Evolutionary conservation across 495 filamentous ascomycete species (phyloP).

Genomic region (Elasticomyces elasticus): DNA sequence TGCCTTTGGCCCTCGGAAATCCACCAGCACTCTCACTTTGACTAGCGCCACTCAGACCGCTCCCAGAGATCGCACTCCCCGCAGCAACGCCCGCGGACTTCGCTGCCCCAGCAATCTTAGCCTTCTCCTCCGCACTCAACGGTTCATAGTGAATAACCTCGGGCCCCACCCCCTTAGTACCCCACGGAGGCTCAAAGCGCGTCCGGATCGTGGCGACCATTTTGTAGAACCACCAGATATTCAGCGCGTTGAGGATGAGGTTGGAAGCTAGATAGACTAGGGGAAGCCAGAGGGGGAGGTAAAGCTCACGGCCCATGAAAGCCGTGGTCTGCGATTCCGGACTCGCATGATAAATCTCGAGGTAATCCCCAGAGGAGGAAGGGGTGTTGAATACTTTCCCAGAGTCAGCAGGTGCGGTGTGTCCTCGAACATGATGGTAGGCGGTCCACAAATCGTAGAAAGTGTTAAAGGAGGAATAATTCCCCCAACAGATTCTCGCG

Average conservation of each 20-base stretch:
- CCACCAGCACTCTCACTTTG: not conserved
- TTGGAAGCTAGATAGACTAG: slow-evolving; percentile 67
- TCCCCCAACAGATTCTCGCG: slow-evolving; percentile 87
- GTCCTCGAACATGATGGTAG: no score
- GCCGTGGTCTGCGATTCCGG: slow-evolving; percentile 7
- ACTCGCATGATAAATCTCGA: slow-evolving; percentile 1
- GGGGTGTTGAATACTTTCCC: no score
- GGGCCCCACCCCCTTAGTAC: slow-evolving; percentile 25
- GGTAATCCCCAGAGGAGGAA: not conserved
- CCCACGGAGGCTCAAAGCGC: slow-evolving; percentile 63
- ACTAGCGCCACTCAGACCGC: no score
- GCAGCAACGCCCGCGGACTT: slow-evolving; percentile 1
- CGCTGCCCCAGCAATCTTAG: not conserved
- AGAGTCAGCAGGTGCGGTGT: no score
- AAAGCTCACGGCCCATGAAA: slow-evolving; percentile 17
- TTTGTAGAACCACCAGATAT: slow-evolving; percentile 94
- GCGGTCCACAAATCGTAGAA: slow-evolving; percentile 72
- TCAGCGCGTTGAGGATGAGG: slow-evolving; percentile 70
- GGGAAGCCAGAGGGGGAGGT: slow-evolving; percentile 71
- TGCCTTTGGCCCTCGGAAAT: not conserved
- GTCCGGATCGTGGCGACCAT: slow-evolving; percentile 90
- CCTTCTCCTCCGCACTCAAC: not conserved
- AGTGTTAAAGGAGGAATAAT: slow-evolving; percentile 64
- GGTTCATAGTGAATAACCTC: slow-evolving; percentile 10
- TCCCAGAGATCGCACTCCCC: not conserved